phyloP scores from a whole-genome alignment of 2,329 filamentous ascomycete genomes.

The Curvularia eragrostidis region DNA sequence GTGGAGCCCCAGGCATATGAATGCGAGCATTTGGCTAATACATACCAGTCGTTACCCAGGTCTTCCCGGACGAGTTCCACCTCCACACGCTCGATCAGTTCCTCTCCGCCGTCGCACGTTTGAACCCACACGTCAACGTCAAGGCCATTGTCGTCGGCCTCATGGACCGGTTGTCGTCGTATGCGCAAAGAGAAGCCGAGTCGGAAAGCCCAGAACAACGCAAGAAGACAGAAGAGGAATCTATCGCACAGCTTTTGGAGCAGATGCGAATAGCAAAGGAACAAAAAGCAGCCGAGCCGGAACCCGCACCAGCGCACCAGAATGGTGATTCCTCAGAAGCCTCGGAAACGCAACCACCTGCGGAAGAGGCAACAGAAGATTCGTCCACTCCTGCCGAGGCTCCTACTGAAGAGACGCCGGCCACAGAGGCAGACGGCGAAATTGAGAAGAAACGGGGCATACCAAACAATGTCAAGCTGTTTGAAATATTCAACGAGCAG shows the following conservation, averaged over 20 bases:
- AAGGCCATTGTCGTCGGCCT: slow-evolving; percentile 97
- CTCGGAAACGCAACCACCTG: slow-evolving; percentile 27
- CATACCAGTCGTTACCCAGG: slow-evolving; percentile 86
- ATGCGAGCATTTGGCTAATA: slow-evolving; percentile 29
- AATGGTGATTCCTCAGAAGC: slow-evolving; percentile 42
- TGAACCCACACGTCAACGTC: slow-evolving; percentile 97
- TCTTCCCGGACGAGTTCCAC: slow-evolving; percentile 98
- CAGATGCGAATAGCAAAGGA: slow-evolving; percentile 75
- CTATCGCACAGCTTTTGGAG: slow-evolving; percentile 77
- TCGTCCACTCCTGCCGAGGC: slow-evolving; percentile 38
- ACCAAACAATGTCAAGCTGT: slow-evolving; percentile 82
- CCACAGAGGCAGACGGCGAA: slow-evolving; percentile 52
- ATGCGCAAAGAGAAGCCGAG: slow-evolving; percentile 87
- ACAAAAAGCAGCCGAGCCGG: slow-evolving; percentile 45
- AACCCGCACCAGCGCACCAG: slow-evolving; percentile 36
- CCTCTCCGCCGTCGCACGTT: slow-evolving; percentile 85
- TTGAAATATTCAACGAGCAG: slow-evolving; percentile 97
- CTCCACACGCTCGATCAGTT: slow-evolving; percentile 96
- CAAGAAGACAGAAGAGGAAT: slow-evolving; percentile 82
- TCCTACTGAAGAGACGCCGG: slow-evolving; percentile 41
- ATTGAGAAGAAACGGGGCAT: slow-evolving; percentile 62
- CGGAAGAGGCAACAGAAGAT: slow-evolving; percentile 40
- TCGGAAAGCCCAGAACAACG: slow-evolving; percentile 73
- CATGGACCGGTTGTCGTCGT: slow-evolving; percentile 95
- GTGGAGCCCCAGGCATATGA: not conserved